phyloP scores from a whole-genome alignment of 345 rosid genomes.

The Draba incana region DNA sequence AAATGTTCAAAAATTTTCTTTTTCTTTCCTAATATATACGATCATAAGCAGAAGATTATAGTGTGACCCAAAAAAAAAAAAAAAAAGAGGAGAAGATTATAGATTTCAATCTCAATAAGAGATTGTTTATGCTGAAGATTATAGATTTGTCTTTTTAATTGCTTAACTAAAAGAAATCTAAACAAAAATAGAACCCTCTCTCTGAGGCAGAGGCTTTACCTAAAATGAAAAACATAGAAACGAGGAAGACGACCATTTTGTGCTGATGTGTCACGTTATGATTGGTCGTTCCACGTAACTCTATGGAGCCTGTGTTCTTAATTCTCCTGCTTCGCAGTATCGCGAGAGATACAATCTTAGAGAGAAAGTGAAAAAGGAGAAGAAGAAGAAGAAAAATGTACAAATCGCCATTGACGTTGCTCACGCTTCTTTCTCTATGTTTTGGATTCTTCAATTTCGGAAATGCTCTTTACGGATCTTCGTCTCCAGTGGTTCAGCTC shows the following conservation, averaged over 20 bases:
- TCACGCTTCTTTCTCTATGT: constrained; percentile 36
- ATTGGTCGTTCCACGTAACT: constrained; percentile 67
- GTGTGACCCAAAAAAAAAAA: too few species aligned
- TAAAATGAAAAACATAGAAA: background rate
- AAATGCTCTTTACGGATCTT: constrained; percentile 82
- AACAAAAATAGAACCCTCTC: constrained; percentile 4
- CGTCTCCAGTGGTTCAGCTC: constrained; percentile 95
- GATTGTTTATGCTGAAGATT: too few species aligned
- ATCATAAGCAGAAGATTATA: too few species aligned
- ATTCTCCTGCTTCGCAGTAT: constrained; percentile 32
- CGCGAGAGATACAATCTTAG: background rate
- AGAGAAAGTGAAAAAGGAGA: constrained; percentile 12
- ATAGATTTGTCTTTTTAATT: too few species aligned
- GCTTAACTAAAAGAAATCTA: background rate
- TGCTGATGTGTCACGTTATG: constrained; percentile 49
- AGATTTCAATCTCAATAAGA: too few species aligned
- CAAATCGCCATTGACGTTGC: constrained; percentile 43
- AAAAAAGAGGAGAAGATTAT: too few species aligned
- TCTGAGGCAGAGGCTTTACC: background rate
- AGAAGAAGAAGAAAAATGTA: constrained; percentile 47
- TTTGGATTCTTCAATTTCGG: constrained; percentile 40
- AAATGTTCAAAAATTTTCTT: background rate
- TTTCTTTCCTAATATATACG: background rate
- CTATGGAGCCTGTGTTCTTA: constrained; percentile 25
- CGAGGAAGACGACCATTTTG: background rate